Evolutionary conservation across 176 grass and related monocot genomes (phyloP).

Genomic region (Metroxylon sagu): DNA sequence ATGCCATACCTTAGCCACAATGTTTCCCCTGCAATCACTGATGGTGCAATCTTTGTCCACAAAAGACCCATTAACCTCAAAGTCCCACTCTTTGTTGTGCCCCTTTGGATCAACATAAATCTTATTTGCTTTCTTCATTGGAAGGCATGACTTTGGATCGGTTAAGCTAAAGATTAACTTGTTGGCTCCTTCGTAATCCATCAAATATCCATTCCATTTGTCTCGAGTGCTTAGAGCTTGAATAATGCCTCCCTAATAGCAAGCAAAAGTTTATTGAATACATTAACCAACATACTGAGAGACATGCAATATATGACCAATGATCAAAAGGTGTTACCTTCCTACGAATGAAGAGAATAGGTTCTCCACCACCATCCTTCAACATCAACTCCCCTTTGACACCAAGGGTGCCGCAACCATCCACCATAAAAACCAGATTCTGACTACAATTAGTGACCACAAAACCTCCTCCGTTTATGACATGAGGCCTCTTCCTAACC

Average conservation of each 20-base stretch:
- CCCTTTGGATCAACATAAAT: constrained; percentile 52
- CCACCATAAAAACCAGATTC: constrained; percentile 48
- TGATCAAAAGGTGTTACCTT: constrained; percentile 33
- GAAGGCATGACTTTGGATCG: constrained; percentile 50
- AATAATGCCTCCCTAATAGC: constrained; percentile 44
- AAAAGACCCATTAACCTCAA: constrained; percentile 73
- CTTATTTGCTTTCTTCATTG: constrained; percentile 36
- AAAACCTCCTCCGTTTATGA: constrained; percentile 62
- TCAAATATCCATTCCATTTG: constrained; percentile 57
- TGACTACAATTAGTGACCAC: constrained; percentile 51
- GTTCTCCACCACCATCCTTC: constrained; percentile 49
- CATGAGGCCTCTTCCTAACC: constrained; percentile 57
- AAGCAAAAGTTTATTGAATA: neutral
- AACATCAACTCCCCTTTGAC: constrained; percentile 54
- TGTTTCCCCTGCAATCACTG: constrained; percentile 43
- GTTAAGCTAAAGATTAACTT: constrained; percentile 66
- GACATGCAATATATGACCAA: no score
- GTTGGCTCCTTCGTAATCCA: constrained; percentile 47
- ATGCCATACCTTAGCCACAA: constrained; percentile 58
- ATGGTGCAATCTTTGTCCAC: constrained; percentile 52
- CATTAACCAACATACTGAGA: no score
- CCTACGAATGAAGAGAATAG: constrained; percentile 63
- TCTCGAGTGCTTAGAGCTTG: constrained; percentile 67
- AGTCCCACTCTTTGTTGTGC: constrained; percentile 49
- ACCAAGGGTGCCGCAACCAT: constrained; percentile 72